These are phyloP conservation scores for Komagataea norvegica DNA, from an alignment of 1,139 yeast species.

Conservation along the genomic window DNA sequence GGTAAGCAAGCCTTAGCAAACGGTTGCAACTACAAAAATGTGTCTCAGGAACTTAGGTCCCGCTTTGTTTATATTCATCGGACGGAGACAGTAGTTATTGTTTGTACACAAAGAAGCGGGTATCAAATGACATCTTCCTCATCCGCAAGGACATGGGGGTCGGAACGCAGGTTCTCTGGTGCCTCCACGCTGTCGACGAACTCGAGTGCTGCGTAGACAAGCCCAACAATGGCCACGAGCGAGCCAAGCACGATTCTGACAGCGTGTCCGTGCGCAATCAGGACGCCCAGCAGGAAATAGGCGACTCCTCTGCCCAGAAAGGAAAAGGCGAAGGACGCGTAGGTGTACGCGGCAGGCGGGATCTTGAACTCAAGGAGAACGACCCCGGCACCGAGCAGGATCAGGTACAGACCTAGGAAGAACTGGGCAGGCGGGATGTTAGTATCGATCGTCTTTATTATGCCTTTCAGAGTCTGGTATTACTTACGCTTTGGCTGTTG, in stretches of 20 bases:
- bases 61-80: not conserved
- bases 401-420: slow-evolving; percentile 47
- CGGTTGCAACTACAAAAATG: too few relatives aligned
- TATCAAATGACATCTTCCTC: slow-evolving; percentile 27
- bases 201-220: slow-evolving; percentile 56
- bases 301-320: slow-evolving; percentile 81
- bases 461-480: too few relatives aligned
- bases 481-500: slow-evolving; percentile 33
- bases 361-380: slow-evolving; percentile 52
- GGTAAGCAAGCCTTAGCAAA: too few relatives aligned
- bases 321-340: slow-evolving; percentile 77
- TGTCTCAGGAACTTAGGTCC: too few relatives aligned
- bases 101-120: not conserved
- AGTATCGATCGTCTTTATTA: too few relatives aligned
- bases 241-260: slow-evolving; percentile 53
- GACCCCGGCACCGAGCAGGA: slow-evolving; percentile 48
- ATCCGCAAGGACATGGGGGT: slow-evolving; percentile 23
- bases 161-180: slow-evolving; percentile 55
- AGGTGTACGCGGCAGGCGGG: slow-evolving; percentile 63
- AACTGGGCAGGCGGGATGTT: slow-evolving; percentile 6
- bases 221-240: slow-evolving; percentile 53
- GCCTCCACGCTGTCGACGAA: slow-evolving; percentile 66
- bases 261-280: slow-evolving; percentile 55
- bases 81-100: not conserved
- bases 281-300: slow-evolving; percentile 61